These are phyloP conservation scores for Coniochaeta sp. DNA, from an alignment of 2,329 filamentous ascomycete species.

Conservation along the genomic window DNA sequence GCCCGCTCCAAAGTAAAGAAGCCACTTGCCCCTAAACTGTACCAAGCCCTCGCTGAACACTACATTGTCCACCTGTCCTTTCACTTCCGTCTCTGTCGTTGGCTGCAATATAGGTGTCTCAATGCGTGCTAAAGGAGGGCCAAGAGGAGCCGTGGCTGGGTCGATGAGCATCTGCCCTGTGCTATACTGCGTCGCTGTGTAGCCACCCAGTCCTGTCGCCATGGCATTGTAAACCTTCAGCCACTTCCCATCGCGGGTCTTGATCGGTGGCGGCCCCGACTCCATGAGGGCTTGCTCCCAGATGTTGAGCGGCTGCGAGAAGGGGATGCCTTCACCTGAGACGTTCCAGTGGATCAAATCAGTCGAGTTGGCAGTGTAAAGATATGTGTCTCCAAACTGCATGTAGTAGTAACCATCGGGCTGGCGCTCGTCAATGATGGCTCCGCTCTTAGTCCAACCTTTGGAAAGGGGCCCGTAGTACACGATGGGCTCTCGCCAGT, in stretches of 20 bases:
- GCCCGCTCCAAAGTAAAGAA: slow-evolving; percentile 7
- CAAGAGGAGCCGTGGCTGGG: neutral
- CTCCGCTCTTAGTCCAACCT: neutral
- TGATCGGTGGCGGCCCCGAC: neutral
- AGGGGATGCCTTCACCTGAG: neutral
- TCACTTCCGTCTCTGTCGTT: neutral
- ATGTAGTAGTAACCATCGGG: neutral
- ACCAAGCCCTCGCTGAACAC: neutral
- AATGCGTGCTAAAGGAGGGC: neutral
- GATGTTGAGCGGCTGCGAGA: neutral
- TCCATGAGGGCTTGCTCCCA: neutral
- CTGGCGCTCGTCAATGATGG: neutral
- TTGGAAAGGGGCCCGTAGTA: slow-evolving; percentile 1
- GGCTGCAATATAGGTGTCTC: neutral
- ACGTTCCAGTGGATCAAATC: neutral
- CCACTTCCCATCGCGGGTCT: neutral
- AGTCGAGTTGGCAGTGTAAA: neutral
- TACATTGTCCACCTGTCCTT: neutral
- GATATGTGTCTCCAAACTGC: neutral
- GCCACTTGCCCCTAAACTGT: slow-evolving; percentile 1
- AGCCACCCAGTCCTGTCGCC: slow-evolving; percentile 4
- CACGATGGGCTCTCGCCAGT: slow-evolving; percentile 5
- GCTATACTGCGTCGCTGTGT: slow-evolving; percentile 6
- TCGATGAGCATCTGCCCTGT: slow-evolving; percentile 7
- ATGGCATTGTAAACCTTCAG: neutral